A percentile compares a stretch with the other conserved stretches of the same genome.
Evolutionary conservation across 768 basidiomycete species (phyloP).

Genomic region (Lyophyllum semitale): DNA sequence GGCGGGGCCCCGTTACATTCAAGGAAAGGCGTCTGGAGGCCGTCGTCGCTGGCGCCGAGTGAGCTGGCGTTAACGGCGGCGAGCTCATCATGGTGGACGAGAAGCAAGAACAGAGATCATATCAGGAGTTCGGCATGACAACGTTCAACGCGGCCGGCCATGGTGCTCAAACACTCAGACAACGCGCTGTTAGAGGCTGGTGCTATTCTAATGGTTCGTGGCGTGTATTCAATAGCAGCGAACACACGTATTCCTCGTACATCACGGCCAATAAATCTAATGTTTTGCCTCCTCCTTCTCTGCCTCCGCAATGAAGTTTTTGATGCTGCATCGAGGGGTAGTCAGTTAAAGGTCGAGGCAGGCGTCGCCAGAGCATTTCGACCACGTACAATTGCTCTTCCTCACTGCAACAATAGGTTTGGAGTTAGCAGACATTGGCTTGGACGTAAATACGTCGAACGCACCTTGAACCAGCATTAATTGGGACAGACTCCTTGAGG

Average conservation of each 20-base stretch:
- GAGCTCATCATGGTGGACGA: slow-evolving; percentile 13
- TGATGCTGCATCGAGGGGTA: slow-evolving; percentile 62
- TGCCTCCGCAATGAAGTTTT: slow-evolving; percentile 78
- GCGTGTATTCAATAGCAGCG: slow-evolving; percentile 5
- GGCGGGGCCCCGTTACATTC: slow-evolving; percentile 39
- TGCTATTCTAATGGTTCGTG: slow-evolving; percentile 6
- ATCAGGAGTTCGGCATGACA: not conserved
- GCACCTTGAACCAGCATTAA: slow-evolving; percentile 70
- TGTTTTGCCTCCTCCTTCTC: slow-evolving; percentile 71
- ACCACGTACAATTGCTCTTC: slow-evolving; percentile 80
- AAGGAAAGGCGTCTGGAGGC: slow-evolving; percentile 32
- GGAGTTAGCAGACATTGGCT: slow-evolving; percentile 10
- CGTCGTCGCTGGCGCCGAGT: slow-evolving; percentile 4
- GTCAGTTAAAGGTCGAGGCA: slow-evolving; percentile 19
- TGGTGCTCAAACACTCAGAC: not conserved
- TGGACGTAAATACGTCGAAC: slow-evolving; percentile 26
- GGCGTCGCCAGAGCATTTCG: not conserved
- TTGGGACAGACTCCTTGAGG: slow-evolving; percentile 64
- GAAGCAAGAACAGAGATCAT: not conserved
- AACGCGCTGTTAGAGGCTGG: slow-evolving; percentile 9
- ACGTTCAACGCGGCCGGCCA: not conserved
- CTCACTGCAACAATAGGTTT: slow-evolving; percentile 49
- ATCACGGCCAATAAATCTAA: slow-evolving; percentile 24
- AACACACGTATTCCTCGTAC: slow-evolving; percentile 4
- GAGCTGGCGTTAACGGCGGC: slow-evolving; percentile 9